Evolutionary conservation across 805 yeast genomes (phyloP).

Genomic region (Helenozyma rhizophorensis): DNA sequence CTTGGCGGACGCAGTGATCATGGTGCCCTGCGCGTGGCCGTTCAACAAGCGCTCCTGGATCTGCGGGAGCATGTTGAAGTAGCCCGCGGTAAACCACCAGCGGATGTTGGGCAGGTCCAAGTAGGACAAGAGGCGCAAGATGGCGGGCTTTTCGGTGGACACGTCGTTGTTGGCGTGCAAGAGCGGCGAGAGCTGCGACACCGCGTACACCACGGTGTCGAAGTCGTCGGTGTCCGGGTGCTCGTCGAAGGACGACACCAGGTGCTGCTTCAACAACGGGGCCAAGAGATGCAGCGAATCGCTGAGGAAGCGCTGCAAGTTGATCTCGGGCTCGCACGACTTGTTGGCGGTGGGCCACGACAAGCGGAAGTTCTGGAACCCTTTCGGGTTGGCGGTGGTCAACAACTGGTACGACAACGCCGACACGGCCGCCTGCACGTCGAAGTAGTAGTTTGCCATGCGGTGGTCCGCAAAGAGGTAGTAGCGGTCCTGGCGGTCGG

Average conservation of each 20-base stretch:
- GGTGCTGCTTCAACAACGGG: conserved; percentile 52
- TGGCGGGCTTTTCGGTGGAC: conserved; percentile 79
- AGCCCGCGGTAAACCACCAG: conserved; percentile 95
- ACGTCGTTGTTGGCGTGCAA: conserved; percentile 49
- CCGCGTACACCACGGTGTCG: conserved; percentile 77
- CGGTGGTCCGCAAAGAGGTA: conserved; percentile 57
- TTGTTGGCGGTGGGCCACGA: conserved; percentile 71
- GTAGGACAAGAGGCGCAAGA: conserved; percentile 56
- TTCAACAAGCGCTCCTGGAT: conserved; percentile 55
- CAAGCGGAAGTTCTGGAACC: conserved; percentile 47
- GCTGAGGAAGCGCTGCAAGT: conserved; percentile 46
- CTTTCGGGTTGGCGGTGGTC: conserved; percentile 35
- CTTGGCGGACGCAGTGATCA: conserved; percentile 87
- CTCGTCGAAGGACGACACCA: conserved; percentile 27
- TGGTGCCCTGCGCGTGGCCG: conserved; percentile 57
- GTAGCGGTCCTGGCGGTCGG: conserved; percentile 92
- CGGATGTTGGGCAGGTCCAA: conserved; percentile 50
- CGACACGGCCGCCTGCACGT: conserved; percentile 65
- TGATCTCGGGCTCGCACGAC: conserved; percentile 62
- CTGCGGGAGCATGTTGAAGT: conserved; percentile 84
- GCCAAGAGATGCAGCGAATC: conserved; percentile 54
- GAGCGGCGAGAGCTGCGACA: conserved; percentile 87
- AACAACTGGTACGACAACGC: conserved; percentile 63
- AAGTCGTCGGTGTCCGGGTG: conserved; percentile 30
- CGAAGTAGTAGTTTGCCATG: conserved; percentile 69